Percentiles rank a stretch among this genome's conserved stretches.
Conservation (phyloP, 345 rosid genomes). For the Carallia brachiata region DNA sequence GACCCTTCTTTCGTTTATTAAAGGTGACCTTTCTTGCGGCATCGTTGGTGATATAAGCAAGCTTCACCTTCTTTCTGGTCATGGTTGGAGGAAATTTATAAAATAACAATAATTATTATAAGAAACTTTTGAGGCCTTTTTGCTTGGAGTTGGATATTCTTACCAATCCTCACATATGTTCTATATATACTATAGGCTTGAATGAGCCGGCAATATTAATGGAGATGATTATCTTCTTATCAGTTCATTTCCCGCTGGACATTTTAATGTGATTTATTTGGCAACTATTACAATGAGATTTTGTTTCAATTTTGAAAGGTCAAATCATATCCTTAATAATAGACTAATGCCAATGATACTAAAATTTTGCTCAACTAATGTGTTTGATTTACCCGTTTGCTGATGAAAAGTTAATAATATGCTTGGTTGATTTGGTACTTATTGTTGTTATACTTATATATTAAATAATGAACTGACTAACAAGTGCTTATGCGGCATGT, state of each 20-base stretch:
- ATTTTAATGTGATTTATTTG: neutral
- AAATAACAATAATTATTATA: neutral
- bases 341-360: neutral
- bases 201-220: neutral
- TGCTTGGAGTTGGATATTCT: too few relatives aligned
- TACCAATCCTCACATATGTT: neutral
- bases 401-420: too few relatives aligned
- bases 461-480: too few relatives aligned
- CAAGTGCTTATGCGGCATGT: too few relatives aligned
- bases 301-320: too few relatives aligned
- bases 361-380: neutral
- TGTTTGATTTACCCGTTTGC: neutral
- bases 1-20: conserved; percentile 62
- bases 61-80: conserved; percentile 62
- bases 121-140: neutral
- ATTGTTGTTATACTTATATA: too few relatives aligned
- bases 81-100: conserved; percentile 11
- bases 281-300: too few relatives aligned
- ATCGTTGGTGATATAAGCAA: conserved; percentile 46
- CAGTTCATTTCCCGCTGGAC: neutral
- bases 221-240: neutral
- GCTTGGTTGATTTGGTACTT: too few relatives aligned
- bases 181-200: conserved; percentile 5
- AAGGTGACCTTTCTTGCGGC: conserved; percentile 51
- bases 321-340: too few relatives aligned